Evolutionary conservation across 2,329 filamentous ascomycete genomes (phyloP).

Genomic region (Diaporthe batatas): DNA sequence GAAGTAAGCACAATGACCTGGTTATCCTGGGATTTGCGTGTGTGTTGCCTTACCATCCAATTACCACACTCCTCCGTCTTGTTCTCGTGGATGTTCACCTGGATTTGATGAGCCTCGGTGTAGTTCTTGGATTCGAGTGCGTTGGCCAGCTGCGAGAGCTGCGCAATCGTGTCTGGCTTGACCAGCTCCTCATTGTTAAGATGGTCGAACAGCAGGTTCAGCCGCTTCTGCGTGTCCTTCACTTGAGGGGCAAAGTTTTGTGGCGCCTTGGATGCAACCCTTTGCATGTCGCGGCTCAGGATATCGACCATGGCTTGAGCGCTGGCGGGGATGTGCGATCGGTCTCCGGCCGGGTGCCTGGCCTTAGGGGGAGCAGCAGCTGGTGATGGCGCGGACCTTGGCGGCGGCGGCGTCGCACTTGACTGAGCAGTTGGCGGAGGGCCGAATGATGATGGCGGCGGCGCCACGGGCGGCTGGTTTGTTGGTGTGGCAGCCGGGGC

Average conservation of each 20-base stretch:
- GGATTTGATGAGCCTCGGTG: slow-evolving; percentile 74
- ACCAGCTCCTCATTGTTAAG: slow-evolving; percentile 95
- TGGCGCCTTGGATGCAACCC: slow-evolving; percentile 87
- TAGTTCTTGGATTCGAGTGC: slow-evolving; percentile 79
- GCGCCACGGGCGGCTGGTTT: slow-evolving; percentile 54
- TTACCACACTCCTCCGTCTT: slow-evolving; percentile 85
- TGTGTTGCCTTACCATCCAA: slow-evolving; percentile 80
- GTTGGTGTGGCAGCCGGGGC: slow-evolving; percentile 56
- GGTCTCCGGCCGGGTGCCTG: slow-evolving; percentile 86
- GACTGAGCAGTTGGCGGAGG: slow-evolving; percentile 53
- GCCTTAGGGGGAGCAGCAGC: slow-evolving; percentile 66
- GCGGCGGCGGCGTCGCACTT: slow-evolving; percentile 61
- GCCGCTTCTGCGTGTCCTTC: slow-evolving; percentile 91
- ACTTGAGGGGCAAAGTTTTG: slow-evolving; percentile 90
- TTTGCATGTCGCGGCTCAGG: slow-evolving; percentile 86
- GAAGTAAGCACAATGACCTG: slow-evolving; percentile 55
- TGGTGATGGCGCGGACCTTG: slow-evolving; percentile 61
- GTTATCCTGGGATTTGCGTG: neutral
- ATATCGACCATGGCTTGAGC: slow-evolving; percentile 86
- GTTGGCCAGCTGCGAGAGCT: slow-evolving; percentile 74
- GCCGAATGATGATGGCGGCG: slow-evolving; percentile 58
- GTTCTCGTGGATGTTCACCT: slow-evolving; percentile 81
- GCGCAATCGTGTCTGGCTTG: slow-evolving; percentile 80
- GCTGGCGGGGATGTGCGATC: slow-evolving; percentile 84
- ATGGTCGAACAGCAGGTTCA: slow-evolving; percentile 95